phyloP scores from a whole-genome alignment of 2,329 filamentous ascomycete genomes.

The Eutypa lata region DNA sequence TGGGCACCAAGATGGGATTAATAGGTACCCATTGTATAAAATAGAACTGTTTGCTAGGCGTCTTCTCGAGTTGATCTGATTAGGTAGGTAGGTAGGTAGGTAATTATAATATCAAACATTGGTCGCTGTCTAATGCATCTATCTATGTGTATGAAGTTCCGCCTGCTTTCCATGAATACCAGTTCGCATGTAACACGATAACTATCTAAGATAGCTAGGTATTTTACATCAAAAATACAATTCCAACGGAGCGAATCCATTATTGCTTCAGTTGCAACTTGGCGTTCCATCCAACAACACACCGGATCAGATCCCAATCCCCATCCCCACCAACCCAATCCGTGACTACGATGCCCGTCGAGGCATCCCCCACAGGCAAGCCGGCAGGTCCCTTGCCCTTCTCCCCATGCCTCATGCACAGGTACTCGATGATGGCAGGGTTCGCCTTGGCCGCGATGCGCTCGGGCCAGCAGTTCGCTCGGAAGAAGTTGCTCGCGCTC shows the following conservation, averaged over 20 bases:
- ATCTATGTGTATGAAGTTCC: no score
- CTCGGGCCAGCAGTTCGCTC: conserved; percentile 87
- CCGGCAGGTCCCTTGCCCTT: conserved; percentile 46
- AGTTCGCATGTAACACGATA: background rate
- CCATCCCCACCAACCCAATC: conserved; percentile 88
- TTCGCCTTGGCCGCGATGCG: conserved; percentile 86
- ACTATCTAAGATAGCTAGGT: conserved; percentile 4
- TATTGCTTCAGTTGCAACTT: conserved; percentile 51
- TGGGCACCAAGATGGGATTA: no score
- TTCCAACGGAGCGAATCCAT: background rate
- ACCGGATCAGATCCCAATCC: conserved; percentile 86
- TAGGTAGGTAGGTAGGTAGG: no score
- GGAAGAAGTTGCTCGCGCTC: conserved; percentile 92
- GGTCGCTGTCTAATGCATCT: no score
- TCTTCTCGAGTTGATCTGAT: no score
- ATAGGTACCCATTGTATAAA: no score
- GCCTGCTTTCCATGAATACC: background rate
- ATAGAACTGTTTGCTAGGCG: no score
- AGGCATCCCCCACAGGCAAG: conserved; percentile 63
- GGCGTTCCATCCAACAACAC: conserved; percentile 89
- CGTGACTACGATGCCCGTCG: conserved; percentile 84
- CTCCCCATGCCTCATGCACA: conserved; percentile 56
- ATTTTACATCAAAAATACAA: conserved; percentile 1
- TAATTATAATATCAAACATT: no score
- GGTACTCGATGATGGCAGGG: conserved; percentile 64